Base-by-base conservation (phyloP, 2,329 filamentous ascomycete genomes). In the Fusarium duplospermum region DNA sequence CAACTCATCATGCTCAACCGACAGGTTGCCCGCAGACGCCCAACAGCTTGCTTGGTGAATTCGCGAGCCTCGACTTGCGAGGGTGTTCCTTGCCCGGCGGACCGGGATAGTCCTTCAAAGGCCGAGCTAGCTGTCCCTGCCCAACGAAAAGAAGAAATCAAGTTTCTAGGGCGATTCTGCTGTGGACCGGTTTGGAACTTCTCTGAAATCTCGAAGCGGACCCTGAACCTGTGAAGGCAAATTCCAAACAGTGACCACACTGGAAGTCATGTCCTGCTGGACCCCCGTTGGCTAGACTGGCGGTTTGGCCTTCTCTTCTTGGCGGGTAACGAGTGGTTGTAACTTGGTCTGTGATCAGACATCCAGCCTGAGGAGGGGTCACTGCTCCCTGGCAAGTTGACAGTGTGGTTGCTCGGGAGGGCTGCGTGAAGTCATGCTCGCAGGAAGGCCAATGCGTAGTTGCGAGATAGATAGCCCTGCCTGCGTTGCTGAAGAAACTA, bases 91-190 rank as follows among this genome's bases (percentile, higher is more conserved):
- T 63, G 71, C 10, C 35, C 45, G 22, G 27, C 42, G 36, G 61
- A 70, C 76, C 50, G 64, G 76, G 76, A 71, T 77, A 54, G 62
- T 45, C 67, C 68, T 69, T 70, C 61, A 50, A 71, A 38, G 40
- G 62, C 40, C 47, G 60, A 67, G 52, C 66, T 65, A 70, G 68
- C 50, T 69, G 65, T 71, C 69, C 66, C 69, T 73, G 70, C 76
- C 73, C 75, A 74, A 72, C 69, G 54, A 27, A 36, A 56, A 60
- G 50, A 52, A 67, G 59, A 69, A 72, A 76, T 69, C 74, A 77
- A 74, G 75, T 70, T 75, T 77, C 70, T 74, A 72, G 56, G 35
- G 50, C 47, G 33, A 35, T 61, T 64, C 52, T 63, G 54, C 36
- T 68, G 61, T 71, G 70, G 68, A 71, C 40, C 56, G 36, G 33